phyloP scores from a whole-genome alignment of 306 rosid genomes.

The Fragaria vesca region DNA sequence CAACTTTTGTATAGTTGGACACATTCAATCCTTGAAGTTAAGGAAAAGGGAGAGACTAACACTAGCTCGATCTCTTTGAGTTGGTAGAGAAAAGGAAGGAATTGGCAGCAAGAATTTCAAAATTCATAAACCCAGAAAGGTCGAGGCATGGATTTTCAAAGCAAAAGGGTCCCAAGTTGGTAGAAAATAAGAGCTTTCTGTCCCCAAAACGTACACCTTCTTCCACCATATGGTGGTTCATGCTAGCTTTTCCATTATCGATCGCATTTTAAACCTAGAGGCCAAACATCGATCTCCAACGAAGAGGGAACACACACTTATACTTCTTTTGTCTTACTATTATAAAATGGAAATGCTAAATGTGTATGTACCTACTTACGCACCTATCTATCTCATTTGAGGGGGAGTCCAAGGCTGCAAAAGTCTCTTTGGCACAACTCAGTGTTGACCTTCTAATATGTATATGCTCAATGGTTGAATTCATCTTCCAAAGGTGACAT shows the following conservation, averaged over 20 bases:
- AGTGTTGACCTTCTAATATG: neutral
- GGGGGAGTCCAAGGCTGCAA: neutral
- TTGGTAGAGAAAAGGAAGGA: constrained; percentile 32
- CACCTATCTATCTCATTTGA: too few relatives aligned
- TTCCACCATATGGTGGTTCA: constrained; percentile 14
- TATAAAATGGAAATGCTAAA: neutral
- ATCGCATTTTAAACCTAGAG: neutral
- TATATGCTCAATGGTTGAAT: neutral
- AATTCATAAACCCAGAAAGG: constrained; percentile 23
- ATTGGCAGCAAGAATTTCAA: constrained; percentile 18
- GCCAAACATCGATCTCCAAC: constrained; percentile 8
- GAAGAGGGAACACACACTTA: constrained; percentile 5
- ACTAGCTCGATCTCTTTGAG: constrained; percentile 24
- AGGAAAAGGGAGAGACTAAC: constrained; percentile 12
- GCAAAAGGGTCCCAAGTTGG: constrained; percentile 28
- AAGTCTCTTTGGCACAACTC: neutral
- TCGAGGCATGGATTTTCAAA: constrained; percentile 28
- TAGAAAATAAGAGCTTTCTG: constrained; percentile 23
- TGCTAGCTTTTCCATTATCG: neutral
- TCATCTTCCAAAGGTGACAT: neutral
- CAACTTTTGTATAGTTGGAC: constrained; percentile 27
- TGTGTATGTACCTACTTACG: neutral
- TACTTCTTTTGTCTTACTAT: neutral
- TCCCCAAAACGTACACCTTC: constrained; percentile 6
- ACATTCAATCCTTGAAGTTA: constrained; percentile 26